Evolutionary conservation across 176 grass and related monocot species (phyloP).

Genomic region (Sorghum bicolor): Sorghum_bicolor_NCBIv3 NC_012878.2:3584501-3585000

Average conservation of each 20-base stretch:
- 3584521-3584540: background rate
- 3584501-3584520: background rate
- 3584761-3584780: background rate
- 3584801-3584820: too few species aligned
- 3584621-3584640: background rate
- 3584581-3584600: too few species aligned
- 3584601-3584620: too few species aligned
- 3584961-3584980: background rate
- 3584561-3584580: background rate
- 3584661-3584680: background rate
- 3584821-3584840: too few species aligned
- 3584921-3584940: background rate
- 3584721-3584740: background rate
- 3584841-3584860: too few species aligned
- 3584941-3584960: background rate
- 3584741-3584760: background rate
- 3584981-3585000: background rate
- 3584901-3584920: background rate
- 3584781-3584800: too few species aligned
- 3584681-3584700: background rate
- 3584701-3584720: background rate
- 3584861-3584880: background rate
- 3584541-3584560: constrained; percentile 12
- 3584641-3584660: background rate
- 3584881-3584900: background rate